Evolutionary conservation across 2,329 filamentous ascomycete species (phyloP).

Genomic region (Colletotrichum euphorbiae): DNA sequence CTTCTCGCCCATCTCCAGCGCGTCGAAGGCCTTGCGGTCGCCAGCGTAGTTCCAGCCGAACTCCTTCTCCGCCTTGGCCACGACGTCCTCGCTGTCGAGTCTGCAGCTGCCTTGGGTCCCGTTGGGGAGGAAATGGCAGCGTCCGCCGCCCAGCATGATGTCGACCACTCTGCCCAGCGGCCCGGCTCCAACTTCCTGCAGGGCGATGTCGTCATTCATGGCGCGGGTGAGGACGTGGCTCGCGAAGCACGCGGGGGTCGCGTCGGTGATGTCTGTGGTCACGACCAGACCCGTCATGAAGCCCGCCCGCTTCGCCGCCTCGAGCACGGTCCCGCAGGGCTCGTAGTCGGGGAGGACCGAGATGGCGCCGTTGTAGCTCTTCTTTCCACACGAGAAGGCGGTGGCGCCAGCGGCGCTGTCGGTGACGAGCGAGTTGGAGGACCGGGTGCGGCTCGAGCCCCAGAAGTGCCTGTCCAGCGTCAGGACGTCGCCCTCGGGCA

Average conservation of each 20-base stretch:
- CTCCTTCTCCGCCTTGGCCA: slow-evolving; percentile 77
- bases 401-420: slow-evolving; percentile 98
- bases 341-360: slow-evolving; percentile 85
- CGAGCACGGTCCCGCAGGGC: slow-evolving; percentile 91
- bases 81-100: slow-evolving; percentile 79
- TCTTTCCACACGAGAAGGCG: slow-evolving; percentile 90
- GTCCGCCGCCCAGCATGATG: slow-evolving; percentile 90
- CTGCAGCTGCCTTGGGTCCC: slow-evolving; percentile 84
- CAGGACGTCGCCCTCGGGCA: slow-evolving; percentile 81
- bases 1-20: slow-evolving; percentile 72
- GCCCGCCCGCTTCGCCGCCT: slow-evolving; percentile 91
- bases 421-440: slow-evolving; percentile 86
- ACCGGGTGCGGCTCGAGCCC: slow-evolving; percentile 88
- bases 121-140: slow-evolving; percentile 94
- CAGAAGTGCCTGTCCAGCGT: slow-evolving; percentile 89
- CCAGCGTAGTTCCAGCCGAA: slow-evolving; percentile 84
- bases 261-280: slow-evolving; percentile 94
- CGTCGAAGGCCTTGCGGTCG: slow-evolving; percentile 80
- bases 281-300: slow-evolving; percentile 95
- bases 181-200: slow-evolving; percentile 91
- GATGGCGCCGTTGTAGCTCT: slow-evolving; percentile 98
- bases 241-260: slow-evolving; percentile 95
- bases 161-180: slow-evolving; percentile 90
- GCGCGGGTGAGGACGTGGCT: slow-evolving; percentile 83
- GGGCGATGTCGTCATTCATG: slow-evolving; percentile 90